phyloP scores from a whole-genome alignment of 257 asterid genomes.

The Solanum pennellii region DNA sequence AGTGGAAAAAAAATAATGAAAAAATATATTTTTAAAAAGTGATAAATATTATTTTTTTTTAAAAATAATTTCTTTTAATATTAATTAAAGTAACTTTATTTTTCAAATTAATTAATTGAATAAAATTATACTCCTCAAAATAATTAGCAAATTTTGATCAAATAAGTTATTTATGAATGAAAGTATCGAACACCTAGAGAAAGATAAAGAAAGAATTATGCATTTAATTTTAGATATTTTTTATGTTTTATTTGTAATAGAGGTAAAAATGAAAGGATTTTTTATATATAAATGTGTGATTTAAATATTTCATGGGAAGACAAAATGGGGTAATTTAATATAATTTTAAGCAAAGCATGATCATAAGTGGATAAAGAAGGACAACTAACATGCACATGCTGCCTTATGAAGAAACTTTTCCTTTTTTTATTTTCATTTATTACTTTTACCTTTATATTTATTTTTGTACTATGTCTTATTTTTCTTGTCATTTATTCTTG shows the following conservation, averaged over 20 bases:
- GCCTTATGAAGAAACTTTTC: constrained; percentile 1
- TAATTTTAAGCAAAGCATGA: constrained; percentile 1
- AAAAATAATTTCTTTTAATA: neutral
- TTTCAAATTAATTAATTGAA: neutral
- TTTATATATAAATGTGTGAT: neutral
- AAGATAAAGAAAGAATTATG: neutral
- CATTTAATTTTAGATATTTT: neutral
- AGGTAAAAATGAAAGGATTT: neutral
- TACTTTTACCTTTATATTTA: neutral
- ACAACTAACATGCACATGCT: constrained; percentile 25
- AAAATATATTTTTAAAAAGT: neutral
- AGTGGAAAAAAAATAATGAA: too few species aligned
- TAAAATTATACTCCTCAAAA: neutral
- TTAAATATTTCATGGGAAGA: neutral
- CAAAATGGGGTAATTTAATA: neutral
- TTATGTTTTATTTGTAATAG: neutral
- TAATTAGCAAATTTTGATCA: neutral
- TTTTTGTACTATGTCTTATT: neutral
- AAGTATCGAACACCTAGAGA: neutral
- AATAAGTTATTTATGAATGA: neutral
- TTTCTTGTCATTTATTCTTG: neutral
- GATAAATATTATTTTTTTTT: neutral
- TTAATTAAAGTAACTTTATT: neutral
- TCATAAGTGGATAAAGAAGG: constrained; percentile 15
- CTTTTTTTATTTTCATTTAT: neutral